phyloP scores from a whole-genome alignment of 192 early-diverging fungal genomes.

The Mortierella hygrophila region DNA sequence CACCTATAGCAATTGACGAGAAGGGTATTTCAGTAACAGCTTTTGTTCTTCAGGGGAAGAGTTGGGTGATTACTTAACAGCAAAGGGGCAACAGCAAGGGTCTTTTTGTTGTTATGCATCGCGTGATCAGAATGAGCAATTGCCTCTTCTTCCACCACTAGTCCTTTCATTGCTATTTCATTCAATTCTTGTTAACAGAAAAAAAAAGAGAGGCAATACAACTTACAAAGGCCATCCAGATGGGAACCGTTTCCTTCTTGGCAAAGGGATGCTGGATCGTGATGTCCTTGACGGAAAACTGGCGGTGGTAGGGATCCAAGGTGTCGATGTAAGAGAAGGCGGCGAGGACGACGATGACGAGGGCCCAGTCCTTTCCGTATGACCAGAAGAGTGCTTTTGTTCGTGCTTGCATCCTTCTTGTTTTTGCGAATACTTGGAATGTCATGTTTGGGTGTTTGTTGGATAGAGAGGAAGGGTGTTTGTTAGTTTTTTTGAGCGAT shows the following conservation, averaged over 20 bases:
- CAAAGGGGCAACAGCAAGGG: no score
- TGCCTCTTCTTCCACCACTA: not conserved
- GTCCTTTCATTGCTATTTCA: not conserved
- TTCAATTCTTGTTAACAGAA: not conserved
- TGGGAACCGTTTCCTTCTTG: slow-evolving; percentile 62
- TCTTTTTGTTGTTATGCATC: no score
- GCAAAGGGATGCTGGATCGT: slow-evolving; percentile 75
- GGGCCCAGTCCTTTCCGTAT: slow-evolving; percentile 58
- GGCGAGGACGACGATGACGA: slow-evolving; percentile 70
- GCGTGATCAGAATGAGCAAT: not conserved
- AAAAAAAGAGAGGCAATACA: not conserved
- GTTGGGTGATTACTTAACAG: no score
- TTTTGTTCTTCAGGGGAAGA: no score
- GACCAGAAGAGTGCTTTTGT: slow-evolving; percentile 28
- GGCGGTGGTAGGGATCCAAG: slow-evolving; percentile 78
- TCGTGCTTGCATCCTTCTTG: slow-evolving; percentile 19
- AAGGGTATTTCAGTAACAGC: not conserved
- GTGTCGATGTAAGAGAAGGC: slow-evolving; percentile 69
- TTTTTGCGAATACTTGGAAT: not conserved
- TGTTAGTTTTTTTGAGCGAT: not conserved
- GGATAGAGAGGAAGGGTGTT: not conserved
- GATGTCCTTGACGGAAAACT: slow-evolving; percentile 81
- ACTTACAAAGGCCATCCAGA: slow-evolving; percentile 58
- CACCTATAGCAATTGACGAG: slow-evolving; percentile 11
- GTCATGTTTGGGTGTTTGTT: not conserved